These are phyloP conservation scores for Sarocladiaceae sp. DNA, from an alignment of 2,329 filamentous ascomycete species.

Conservation along the genomic window DNA sequence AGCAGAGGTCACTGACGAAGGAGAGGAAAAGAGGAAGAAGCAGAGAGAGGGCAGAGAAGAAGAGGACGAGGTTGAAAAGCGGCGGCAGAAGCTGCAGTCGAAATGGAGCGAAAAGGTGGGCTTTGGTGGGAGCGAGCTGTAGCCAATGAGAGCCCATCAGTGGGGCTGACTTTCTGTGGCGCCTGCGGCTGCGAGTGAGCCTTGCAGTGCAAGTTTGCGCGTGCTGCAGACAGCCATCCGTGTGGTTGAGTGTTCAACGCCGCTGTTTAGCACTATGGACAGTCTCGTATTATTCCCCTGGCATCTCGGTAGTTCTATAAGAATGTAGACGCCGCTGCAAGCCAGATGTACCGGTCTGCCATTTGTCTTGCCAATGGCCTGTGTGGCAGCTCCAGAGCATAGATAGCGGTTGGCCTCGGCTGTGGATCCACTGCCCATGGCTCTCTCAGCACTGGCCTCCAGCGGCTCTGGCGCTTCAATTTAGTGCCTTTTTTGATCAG, in stretches of 20 bases:
- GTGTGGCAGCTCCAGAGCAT: too few species aligned
- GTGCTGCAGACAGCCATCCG: neutral
- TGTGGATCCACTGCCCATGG: neutral
- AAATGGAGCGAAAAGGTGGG: slow-evolving; percentile 10
- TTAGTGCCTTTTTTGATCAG: too few species aligned
- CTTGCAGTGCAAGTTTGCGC: neutral
- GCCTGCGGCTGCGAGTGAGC: neutral
- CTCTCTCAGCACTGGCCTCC: neutral
- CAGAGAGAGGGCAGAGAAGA: slow-evolving; percentile 2
- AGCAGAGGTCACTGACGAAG: neutral
- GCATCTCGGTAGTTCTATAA: too few species aligned
- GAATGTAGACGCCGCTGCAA: too few species aligned
- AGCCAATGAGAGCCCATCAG: neutral
- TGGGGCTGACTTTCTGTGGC: neutral
- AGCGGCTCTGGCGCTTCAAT: neutral
- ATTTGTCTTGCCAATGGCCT: neutral
- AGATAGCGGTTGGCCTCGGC: neutral
- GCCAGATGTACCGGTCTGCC: neutral
- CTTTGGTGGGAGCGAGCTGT: slow-evolving; percentile 5
- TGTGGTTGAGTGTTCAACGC: too few species aligned
- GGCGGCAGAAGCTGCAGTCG: slow-evolving; percentile 3
- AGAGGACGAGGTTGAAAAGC: slow-evolving; percentile 8
- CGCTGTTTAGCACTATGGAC: too few species aligned
- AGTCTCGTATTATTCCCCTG: too few species aligned
- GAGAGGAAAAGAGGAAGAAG: slow-evolving; percentile 4